Conservation (phyloP, 2,329 filamentous ascomycete species). For the Botrytis porri region DNA sequence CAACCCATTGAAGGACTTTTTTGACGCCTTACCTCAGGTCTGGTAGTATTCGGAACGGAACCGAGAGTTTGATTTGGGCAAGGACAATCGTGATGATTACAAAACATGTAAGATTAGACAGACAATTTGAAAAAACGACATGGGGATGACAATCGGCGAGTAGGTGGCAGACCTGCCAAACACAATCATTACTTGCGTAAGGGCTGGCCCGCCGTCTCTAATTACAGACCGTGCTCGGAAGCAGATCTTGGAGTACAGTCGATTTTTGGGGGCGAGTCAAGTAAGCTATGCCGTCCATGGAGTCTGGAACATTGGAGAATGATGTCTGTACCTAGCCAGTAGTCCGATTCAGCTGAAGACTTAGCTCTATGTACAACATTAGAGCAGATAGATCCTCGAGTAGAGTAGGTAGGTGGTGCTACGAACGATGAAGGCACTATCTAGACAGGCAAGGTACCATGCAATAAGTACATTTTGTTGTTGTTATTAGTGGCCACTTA, state of each 20-base stretch:
- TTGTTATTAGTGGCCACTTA: background rate
- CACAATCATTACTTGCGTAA: constrained; percentile 5
- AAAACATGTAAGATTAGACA: constrained; percentile 8
- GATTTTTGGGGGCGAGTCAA: constrained; percentile 10
- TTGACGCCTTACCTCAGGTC: background rate
- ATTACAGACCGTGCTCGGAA: constrained; percentile 10
- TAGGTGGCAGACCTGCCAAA: background rate
- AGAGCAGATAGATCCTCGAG: background rate
- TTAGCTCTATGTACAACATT: constrained; percentile 6
- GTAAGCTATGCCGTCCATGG: background rate
- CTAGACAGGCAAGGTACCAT: background rate
- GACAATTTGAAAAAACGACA: background rate
- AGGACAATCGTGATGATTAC: background rate
- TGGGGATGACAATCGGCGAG: background rate
- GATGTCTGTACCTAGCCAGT: constrained; percentile 10
- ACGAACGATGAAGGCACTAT: constrained; percentile 1
- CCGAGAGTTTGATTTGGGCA: background rate
- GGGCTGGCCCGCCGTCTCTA: background rate
- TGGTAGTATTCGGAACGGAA: background rate
- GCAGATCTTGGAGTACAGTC: background rate
- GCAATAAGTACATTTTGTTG: background rate
- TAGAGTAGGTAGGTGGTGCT: background rate
- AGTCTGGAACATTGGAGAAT: constrained; percentile 9
- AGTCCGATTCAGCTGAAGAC: constrained; percentile 5
- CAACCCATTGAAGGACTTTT: background rate